Conservation (phyloP, 2,329 filamentous ascomycete species). For the Aspergillus ochraceus region DNA sequence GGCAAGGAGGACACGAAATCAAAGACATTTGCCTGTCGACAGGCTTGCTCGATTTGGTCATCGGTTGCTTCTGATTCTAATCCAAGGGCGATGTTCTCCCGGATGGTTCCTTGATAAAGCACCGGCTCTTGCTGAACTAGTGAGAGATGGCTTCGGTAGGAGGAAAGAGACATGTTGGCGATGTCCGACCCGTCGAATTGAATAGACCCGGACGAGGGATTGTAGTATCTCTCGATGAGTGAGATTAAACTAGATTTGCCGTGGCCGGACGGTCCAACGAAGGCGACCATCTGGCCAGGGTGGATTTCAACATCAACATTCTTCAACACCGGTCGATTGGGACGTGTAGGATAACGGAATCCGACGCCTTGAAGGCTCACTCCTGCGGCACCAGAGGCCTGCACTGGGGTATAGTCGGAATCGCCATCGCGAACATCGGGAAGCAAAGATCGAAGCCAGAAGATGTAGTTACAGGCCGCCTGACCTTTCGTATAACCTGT, state of each 20-base stretch:
- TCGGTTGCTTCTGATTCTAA: conserved; percentile 20
- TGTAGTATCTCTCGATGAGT: conserved; percentile 66
- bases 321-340: conserved; percentile 57
- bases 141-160: conserved; percentile 66
- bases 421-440: neutral
- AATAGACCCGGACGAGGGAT: conserved; percentile 63
- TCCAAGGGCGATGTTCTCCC: conserved; percentile 69
- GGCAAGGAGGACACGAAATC: conserved; percentile 41
- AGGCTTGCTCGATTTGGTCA: conserved; percentile 34
- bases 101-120: conserved; percentile 67
- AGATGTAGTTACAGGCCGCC: conserved; percentile 3
- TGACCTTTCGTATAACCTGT: conserved; percentile 3
- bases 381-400: neutral
- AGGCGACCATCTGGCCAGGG: conserved; percentile 43
- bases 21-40: conserved; percentile 34
- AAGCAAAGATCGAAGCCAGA: conserved; percentile 6
- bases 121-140: conserved; percentile 74
- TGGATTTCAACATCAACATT: conserved; percentile 56
- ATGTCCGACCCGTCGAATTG: conserved; percentile 65
- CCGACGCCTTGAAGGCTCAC: conserved; percentile 55
- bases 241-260: conserved; percentile 67
- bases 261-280: conserved; percentile 63
- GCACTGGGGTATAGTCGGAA: neutral
- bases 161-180: conserved; percentile 55
- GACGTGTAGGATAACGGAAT: conserved; percentile 68